A percentile compares a stretch with the other conserved stretches of the same genome.
Conservation (phyloP, 2,329 filamentous ascomycete genomes). For the Cytospora piceae region DNA sequence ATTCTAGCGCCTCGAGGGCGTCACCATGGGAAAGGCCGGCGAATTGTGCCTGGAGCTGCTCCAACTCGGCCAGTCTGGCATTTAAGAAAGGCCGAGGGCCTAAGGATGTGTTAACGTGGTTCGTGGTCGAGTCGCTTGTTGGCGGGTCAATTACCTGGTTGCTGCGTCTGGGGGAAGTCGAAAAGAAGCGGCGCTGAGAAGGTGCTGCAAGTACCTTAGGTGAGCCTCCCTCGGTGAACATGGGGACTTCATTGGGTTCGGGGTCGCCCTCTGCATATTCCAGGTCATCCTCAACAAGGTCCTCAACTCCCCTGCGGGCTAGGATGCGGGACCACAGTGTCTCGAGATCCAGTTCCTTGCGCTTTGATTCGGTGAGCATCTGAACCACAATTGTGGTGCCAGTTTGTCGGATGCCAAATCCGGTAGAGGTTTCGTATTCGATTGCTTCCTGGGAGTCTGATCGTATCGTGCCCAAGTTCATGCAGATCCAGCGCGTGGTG, state of each 20-base stretch:
- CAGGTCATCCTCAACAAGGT: slow-evolving; percentile 27
- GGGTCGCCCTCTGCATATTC: slow-evolving; percentile 33
- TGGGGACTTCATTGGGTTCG: slow-evolving; percentile 19
- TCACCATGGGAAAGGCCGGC: slow-evolving; percentile 4
- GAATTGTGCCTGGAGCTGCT: slow-evolving; percentile 24
- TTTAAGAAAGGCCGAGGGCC: slow-evolving; percentile 22
- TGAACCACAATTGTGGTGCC: slow-evolving; percentile 62
- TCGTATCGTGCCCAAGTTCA: slow-evolving; percentile 78
- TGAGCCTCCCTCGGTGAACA: slow-evolving; percentile 26
- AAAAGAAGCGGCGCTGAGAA: slow-evolving; percentile 32
- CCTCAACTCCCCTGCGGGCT: slow-evolving; percentile 28
- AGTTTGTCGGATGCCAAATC: slow-evolving; percentile 66
- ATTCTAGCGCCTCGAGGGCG: slow-evolving; percentile 20
- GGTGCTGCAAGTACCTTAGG: slow-evolving; percentile 24
- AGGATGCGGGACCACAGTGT: slow-evolving; percentile 53
- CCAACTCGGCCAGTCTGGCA: slow-evolving; percentile 18
- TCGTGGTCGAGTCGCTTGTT: slow-evolving; percentile 15
- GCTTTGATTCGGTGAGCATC: slow-evolving; percentile 58
- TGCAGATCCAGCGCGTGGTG: slow-evolving; percentile 93
- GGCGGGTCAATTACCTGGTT: slow-evolving; percentile 29
- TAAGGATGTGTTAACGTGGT: slow-evolving; percentile 28
- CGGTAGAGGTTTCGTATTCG: slow-evolving; percentile 63
- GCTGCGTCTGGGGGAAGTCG: slow-evolving; percentile 31
- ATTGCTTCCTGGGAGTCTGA: slow-evolving; percentile 51
- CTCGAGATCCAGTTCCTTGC: slow-evolving; percentile 58